Conservation (phyloP, 2,329 filamentous ascomycete species). For the Aphanoascus verrucosus region DNA sequence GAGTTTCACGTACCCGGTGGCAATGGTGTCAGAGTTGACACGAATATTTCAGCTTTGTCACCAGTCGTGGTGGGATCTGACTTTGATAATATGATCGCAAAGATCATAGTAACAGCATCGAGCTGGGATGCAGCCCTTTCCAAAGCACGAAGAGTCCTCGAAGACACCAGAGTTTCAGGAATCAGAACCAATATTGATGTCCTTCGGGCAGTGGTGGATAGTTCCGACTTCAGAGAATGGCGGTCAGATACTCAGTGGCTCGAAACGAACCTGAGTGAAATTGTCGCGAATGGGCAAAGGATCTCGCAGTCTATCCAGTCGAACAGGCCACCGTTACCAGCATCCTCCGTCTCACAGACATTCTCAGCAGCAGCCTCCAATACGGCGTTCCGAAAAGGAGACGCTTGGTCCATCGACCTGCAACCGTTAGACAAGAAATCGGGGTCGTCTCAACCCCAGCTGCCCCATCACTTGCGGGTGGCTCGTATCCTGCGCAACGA, state of each 20-base stretch:
- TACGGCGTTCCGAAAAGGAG: conserved; percentile 47
- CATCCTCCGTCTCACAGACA: conserved; percentile 20
- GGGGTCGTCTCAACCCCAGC: conserved; percentile 13
- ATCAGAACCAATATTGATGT: conserved; percentile 49
- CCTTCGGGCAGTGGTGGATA: conserved; percentile 44
- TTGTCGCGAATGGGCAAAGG: conserved; percentile 29
- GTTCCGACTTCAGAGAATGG: conserved; percentile 41
- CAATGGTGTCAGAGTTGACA: conserved; percentile 49
- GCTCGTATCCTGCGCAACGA: conserved; percentile 48
- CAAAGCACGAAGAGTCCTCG: conserved; percentile 46
- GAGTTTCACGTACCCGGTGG: conserved; percentile 46
- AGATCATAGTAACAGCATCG: conserved; percentile 47
- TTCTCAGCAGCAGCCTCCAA: conserved; percentile 14
- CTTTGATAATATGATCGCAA: conserved; percentile 51
- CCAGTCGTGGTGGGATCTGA: conserved; percentile 42
- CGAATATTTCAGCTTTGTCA: conserved; percentile 38
- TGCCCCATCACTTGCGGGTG: conserved; percentile 44
- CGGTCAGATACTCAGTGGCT: conserved; percentile 49
- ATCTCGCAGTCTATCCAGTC: conserved; percentile 20
- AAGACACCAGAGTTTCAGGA: conserved; percentile 46
- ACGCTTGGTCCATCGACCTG: conserved; percentile 47
- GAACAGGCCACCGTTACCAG: conserved; percentile 19
- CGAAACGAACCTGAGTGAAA: conserved; percentile 37
- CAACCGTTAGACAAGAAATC: conserved; percentile 22
- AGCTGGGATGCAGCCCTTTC: conserved; percentile 43